A percentile compares a stretch with the other conserved stretches of the same genome.
These are phyloP conservation scores for Paramecium caudatum DNA, from an alignment of 73 alveolate species.

Conservation along the genomic window DNA sequence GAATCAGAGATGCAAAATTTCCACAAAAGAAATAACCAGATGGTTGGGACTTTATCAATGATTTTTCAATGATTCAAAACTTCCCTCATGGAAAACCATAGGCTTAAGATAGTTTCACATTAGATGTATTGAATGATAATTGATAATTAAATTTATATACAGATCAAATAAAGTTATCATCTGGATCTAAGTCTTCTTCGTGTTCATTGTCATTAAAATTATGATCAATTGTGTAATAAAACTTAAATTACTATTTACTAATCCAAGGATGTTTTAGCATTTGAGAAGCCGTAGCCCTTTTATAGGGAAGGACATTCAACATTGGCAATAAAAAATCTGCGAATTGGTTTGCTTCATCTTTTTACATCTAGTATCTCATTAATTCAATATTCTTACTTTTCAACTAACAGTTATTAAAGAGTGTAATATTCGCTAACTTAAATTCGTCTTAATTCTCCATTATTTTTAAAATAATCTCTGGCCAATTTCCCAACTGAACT, in stretches of 20 bases:
- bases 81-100: no score
- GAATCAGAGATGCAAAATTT: no score
- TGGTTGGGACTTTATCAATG: not conserved
- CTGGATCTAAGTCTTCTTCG: slow-evolving; percentile 15
- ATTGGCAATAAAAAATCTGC: slow-evolving; percentile 46
- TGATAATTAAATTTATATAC: not conserved
- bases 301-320: slow-evolving; percentile 44
- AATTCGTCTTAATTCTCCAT: slow-evolving; percentile 2
- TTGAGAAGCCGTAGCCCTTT: slow-evolving; percentile 47
- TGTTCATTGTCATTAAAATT: not conserved
- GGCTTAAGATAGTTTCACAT: no score
- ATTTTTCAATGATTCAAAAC: not conserved
- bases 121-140: no score
- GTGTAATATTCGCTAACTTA: slow-evolving; percentile 39
- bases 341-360: slow-evolving; percentile 15
- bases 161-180: not conserved
- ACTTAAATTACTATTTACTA: slow-evolving; percentile 6
- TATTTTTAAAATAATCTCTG: not conserved
- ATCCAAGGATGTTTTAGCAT: slow-evolving; percentile 55
- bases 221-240: not conserved
- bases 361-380: slow-evolving; percentile 39
- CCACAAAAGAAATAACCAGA: no score
- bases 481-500: not conserved
- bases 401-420: slow-evolving; percentile 1
- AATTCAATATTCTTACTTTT: slow-evolving; percentile 46